Base-by-base conservation (phyloP, 306 rosid species). In the Sicyos baderoa region DNA sequence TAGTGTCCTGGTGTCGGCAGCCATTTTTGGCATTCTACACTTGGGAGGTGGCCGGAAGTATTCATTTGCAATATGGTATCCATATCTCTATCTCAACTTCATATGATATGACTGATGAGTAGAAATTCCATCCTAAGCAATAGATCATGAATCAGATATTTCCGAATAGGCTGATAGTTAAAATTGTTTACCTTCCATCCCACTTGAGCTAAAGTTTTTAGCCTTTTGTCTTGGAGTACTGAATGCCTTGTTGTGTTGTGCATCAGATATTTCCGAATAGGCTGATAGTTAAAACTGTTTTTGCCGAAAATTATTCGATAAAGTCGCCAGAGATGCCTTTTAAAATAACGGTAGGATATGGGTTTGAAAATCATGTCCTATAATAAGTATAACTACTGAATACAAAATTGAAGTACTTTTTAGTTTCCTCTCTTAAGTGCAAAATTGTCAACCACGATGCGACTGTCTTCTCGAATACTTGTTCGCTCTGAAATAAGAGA, bases 61-160 rank as follows among this genome's bases (percentile, higher is more conserved):
- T 82, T 90, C 99, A 65, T 93, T 93, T 40, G 86, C 91, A 66
- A 58, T 88, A 80, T 90, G 97, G 94, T 93, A 80, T 4, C 44
- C 48, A 69, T 69, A 15, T 52, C 59, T 51, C 25, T 51, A 51
- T 63, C 32, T 40, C 17, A 63, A 40, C 50, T 63, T 18, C 69
- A 37, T 4, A 29, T 60, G 48, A 32, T 60, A 32, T 58, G 21
- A 44, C 40, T 16, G 66, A 61, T 61, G n/a, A n/a, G 23, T n/a
- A 62, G n/a, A 40, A 62, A n/a, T 17, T 62, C 51, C 10, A 62
- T 62, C 51, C 16, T 62, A 7, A 37, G 68, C 44, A 14, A 14
- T 21, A 49, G 40, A 11, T 68, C 45, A 16, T 50, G 23, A 25
- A 25, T 50, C 44, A 68, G 17, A 23, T 23, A 29, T 57, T 32